A percentile compares a stretch with the other conserved stretches of the same genome.
Evolutionary conservation across 2,329 filamentous ascomycete genomes (phyloP).

Genomic region (Stenocarpella maydis): DNA sequence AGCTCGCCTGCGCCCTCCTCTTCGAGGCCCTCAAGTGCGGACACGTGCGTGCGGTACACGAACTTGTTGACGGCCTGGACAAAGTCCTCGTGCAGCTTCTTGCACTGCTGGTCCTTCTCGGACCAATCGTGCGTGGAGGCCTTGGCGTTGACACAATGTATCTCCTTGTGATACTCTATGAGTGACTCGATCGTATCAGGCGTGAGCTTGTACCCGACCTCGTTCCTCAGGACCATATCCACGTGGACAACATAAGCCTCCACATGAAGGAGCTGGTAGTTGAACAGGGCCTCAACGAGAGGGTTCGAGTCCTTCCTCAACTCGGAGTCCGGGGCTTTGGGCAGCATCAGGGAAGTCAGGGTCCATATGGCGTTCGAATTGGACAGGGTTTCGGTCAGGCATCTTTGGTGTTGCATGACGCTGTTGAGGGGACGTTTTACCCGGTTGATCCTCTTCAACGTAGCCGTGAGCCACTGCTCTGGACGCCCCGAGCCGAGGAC

Average conservation of each 20-base stretch:
- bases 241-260: conserved; percentile 99
- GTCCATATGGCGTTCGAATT: conserved; percentile 93
- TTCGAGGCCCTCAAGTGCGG: conserved; percentile 92
- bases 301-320: conserved; percentile 83
- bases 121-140: conserved; percentile 93
- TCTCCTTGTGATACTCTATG: conserved; percentile 94
- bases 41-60: conserved; percentile 88
- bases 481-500: conserved; percentile 85
- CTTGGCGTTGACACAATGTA: conserved; percentile 90
- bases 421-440: conserved; percentile 98
- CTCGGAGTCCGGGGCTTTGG: conserved; percentile 87
- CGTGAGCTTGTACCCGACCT: conserved; percentile 98
- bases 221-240: conserved; percentile 97
- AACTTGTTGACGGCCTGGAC: conserved; percentile 97
- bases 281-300: conserved; percentile 86
- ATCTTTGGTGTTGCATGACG: conserved; percentile 93
- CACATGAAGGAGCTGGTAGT: conserved; percentile 91
- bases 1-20: conserved; percentile 96
- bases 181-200: conserved; percentile 92
- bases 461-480: conserved; percentile 96
- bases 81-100: conserved; percentile 97
- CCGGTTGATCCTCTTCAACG: conserved; percentile 94
- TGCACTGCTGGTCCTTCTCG: conserved; percentile 94
- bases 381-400: conserved; percentile 92
- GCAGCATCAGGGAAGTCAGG: conserved; percentile 88